Conservation (phyloP, 1,284 basidiomycete genomes). For the Microbotryomycetes sp. region DNA sequence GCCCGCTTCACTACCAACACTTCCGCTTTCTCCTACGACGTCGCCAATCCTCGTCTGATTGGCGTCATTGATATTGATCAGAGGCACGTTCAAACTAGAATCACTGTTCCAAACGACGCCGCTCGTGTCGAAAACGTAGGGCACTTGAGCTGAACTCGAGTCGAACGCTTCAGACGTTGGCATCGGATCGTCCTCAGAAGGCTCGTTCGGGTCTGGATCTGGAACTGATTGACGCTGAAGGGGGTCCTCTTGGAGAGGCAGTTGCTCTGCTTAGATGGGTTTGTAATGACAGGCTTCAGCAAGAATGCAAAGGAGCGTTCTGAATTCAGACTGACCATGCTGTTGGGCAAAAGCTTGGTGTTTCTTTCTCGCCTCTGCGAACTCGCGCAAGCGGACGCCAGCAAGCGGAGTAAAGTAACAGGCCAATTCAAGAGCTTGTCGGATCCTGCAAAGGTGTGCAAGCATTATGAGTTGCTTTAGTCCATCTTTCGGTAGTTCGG, state of each 20-base stretch:
- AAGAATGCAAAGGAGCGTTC: too few species aligned
- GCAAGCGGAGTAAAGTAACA: conserved; percentile 27
- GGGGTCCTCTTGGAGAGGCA: not conserved
- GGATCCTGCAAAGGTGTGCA: conserved; percentile 5
- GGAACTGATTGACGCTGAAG: not conserved
- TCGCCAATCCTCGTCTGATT: not conserved
- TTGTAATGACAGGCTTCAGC: not conserved
- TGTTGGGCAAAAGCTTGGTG: not conserved
- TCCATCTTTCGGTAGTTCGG: not conserved
- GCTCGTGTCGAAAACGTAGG: not conserved
- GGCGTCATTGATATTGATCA: not conserved
- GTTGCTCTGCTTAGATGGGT: not conserved
- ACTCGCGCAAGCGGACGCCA: conserved; percentile 5
- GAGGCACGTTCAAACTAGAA: not conserved
- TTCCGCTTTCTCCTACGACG: not conserved
- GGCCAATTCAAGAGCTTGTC: conserved; percentile 18
- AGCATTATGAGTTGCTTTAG: too few species aligned
- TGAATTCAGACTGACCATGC: not conserved
- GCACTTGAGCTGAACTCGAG: not conserved
- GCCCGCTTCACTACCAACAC: not conserved
- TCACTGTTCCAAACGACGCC: not conserved
- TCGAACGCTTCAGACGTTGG: not conserved
- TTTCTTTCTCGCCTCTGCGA: not conserved
- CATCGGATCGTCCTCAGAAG: not conserved
- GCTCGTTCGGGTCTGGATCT: not conserved